Base-by-base conservation (phyloP, 169 alveolate species). In the Neospora caninum region DNA sequence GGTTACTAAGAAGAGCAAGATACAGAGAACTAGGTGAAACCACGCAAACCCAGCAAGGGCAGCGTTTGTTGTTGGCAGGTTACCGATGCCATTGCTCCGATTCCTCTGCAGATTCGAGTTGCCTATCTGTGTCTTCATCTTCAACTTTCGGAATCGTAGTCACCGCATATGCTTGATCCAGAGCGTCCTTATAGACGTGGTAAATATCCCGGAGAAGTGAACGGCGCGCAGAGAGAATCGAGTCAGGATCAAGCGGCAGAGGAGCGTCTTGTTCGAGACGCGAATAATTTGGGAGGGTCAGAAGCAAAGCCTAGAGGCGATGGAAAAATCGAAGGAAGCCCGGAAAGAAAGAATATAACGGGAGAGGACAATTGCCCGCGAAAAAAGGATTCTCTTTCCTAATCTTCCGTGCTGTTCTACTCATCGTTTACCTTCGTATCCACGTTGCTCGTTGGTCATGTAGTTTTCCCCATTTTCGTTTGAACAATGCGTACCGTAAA, bases 181-280 rank as follows among this genome's bases (percentile, higher is more conserved):
- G 20, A 2, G 86, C 86, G 29, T 20, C 31, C 86, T n/a, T 2
- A 16, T 38, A 16, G 43, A 16, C 2, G 45, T n/a, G 31, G 49
- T 78, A 38, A n/a, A 78, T n/a, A n/a, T 78, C 86, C 43, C 86
- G 86, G 22, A 78, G 86, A 20, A 78, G 49, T 29, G 39, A 20
- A 20, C 39, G 86, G 39, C 86, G 86, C 1, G 86, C 86, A n/a
- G 86, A n/a, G 39, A 78, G 41, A 78, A 78, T 78, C 1, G 86
- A 43, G 39, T 78, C 86, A n/a, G 86, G 86, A 36, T 36, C 86
- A n/a, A 78, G 49, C 9, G 86, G 86, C 39, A 6, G 86, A 78
- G 39, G 49, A 10, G 45, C 86, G 39, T 78, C 86, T n/a, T 78
- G 86, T 25, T 78, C 86, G 27, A 78, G 42, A 38, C 86, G 86